Evolutionary conservation across 2,329 filamentous ascomycete genomes (phyloP).

Genomic region (Aspergillus udagawae): DNA sequence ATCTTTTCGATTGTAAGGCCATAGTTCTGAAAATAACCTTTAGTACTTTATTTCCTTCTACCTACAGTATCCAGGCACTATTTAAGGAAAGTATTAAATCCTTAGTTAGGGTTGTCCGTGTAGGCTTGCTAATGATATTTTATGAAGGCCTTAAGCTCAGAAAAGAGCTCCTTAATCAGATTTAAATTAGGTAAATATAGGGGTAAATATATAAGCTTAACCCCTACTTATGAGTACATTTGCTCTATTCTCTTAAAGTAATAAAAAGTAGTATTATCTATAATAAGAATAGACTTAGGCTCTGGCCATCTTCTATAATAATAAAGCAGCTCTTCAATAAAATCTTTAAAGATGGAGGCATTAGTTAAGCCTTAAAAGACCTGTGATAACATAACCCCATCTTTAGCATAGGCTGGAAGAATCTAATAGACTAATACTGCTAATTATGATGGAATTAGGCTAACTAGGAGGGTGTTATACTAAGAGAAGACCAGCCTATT

Average conservation of each 20-base stretch:
- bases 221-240: no score
- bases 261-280: slow-evolving; percentile 28
- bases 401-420: slow-evolving; percentile 29
- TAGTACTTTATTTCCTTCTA: no score
- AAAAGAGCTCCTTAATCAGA: no score
- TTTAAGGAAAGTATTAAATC: no score
- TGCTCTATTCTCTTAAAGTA: slow-evolving; percentile 20
- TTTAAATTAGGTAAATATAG: no score
- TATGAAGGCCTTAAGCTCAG: no score
- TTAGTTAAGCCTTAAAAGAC: slow-evolving; percentile 29
- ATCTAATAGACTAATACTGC: slow-evolving; percentile 23
- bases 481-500: slow-evolving; percentile 30
- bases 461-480: slow-evolving; percentile 19
- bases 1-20: no score
- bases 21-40: no score
- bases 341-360: slow-evolving; percentile 25
- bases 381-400: slow-evolving; percentile 25
- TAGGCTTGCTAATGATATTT: no score
- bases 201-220: no score
- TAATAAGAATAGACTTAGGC: slow-evolving; percentile 28
- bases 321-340: slow-evolving; percentile 25
- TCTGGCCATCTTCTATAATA: slow-evolving; percentile 23
- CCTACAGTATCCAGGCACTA: no score
- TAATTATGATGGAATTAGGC: slow-evolving; percentile 18
- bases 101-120: no score